Conservation (phyloP, 495 filamentous ascomycete species). For the Amorphotheca resinae region DNA sequence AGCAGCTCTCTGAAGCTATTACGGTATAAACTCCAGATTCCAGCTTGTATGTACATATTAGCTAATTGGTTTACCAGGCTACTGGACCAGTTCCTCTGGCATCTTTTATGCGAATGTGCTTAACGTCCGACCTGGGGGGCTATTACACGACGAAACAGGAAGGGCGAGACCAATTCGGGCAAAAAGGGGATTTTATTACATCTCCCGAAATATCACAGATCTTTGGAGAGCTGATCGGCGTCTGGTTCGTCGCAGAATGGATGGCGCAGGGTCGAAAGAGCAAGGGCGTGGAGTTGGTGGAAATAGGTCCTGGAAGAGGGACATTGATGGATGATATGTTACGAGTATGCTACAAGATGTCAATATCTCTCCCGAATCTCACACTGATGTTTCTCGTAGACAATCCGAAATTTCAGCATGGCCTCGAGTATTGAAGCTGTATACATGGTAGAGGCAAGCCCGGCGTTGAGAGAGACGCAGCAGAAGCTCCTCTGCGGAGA, state of each 20-base stretch:
- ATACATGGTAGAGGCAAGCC: slow-evolving; percentile 85
- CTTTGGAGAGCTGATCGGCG: slow-evolving; percentile 84
- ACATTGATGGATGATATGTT: slow-evolving; percentile 97
- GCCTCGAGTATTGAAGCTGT: slow-evolving; percentile 66
- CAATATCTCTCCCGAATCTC: not conserved
- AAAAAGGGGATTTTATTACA: slow-evolving; percentile 87
- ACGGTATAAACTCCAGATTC: slow-evolving; percentile 38
- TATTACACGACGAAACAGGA: slow-evolving; percentile 74
- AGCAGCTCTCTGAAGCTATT: slow-evolving; percentile 71
- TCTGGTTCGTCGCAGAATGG: slow-evolving; percentile 96
- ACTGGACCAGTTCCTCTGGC: slow-evolving; percentile 89
- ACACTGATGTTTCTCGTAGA: slow-evolving; percentile 35
- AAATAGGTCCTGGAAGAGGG: slow-evolving; percentile 87
- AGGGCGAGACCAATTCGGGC: slow-evolving; percentile 72
- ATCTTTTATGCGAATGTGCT: slow-evolving; percentile 95
- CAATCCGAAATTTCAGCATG: slow-evolving; percentile 75
- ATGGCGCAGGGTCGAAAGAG: slow-evolving; percentile 63
- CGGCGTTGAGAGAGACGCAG: slow-evolving; percentile 60
- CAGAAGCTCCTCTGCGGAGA: slow-evolving; percentile 73
- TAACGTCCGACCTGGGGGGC: slow-evolving; percentile 79
- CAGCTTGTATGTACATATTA: not conserved
- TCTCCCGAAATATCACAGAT: slow-evolving; percentile 96
- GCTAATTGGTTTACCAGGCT: slow-evolving; percentile 28
- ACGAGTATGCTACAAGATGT: slow-evolving; percentile 42
- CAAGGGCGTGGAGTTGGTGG: slow-evolving; percentile 71